Evolutionary conservation across 1,139 yeast species (phyloP).

Genomic region (Candida mesenterica): DNA sequence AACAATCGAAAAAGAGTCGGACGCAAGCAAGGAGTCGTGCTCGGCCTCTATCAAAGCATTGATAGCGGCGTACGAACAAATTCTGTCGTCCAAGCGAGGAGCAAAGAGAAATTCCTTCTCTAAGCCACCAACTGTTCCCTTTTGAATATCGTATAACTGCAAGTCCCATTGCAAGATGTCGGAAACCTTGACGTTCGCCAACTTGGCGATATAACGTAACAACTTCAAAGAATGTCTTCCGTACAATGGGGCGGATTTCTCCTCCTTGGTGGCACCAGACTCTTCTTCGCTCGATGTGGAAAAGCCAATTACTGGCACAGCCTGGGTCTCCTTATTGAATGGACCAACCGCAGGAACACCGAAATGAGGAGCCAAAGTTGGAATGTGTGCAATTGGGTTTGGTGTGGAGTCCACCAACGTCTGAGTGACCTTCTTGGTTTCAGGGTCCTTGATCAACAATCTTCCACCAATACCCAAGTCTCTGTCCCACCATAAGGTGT

Average conservation of each 20-base stretch:
- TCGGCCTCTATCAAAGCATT: constrained; percentile 47
- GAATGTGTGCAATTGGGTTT: constrained; percentile 63
- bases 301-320: constrained; percentile 61
- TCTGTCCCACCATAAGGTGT: constrained; percentile 58
- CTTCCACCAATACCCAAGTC: constrained; percentile 69
- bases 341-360: constrained; percentile 51
- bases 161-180: constrained; percentile 58
- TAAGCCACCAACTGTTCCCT: constrained; percentile 60
- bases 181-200: constrained; percentile 47
- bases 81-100: constrained; percentile 65
- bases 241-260: constrained; percentile 56
- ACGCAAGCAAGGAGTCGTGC: constrained; percentile 19
- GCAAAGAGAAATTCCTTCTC: constrained; percentile 60
- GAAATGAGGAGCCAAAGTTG: constrained; percentile 66
- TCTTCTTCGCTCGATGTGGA: constrained; percentile 25
- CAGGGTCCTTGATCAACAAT: constrained; percentile 39
- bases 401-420: constrained; percentile 57
- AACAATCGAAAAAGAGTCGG: constrained; percentile 46
- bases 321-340: constrained; percentile 59
- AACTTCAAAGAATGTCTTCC: constrained; percentile 58
- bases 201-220: constrained; percentile 53
- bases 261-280: constrained; percentile 52
- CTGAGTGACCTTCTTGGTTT: constrained; percentile 33
- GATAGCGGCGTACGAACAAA: constrained; percentile 62
- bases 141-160: constrained; percentile 64